phyloP scores from a whole-genome alignment of 1,139 yeast genomes.

The Arxiozyma bovina region DNA sequence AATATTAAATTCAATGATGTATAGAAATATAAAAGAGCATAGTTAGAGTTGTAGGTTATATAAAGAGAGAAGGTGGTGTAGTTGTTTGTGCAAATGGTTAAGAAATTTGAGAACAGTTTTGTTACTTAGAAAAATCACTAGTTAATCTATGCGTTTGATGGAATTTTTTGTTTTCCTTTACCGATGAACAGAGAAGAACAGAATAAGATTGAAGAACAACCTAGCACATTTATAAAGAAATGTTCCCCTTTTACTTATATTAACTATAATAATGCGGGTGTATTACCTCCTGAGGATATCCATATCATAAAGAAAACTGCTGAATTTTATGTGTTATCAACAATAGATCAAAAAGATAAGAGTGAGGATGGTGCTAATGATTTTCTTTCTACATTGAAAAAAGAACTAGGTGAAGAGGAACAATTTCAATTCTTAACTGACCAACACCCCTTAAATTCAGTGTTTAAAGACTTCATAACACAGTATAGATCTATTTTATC shows the following conservation, averaged over 20 bases:
- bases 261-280: constrained; percentile 38
- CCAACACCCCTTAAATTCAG: constrained; percentile 50
- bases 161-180: too few species aligned
- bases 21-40: too few species aligned
- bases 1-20: too few species aligned
- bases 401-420: constrained; percentile 35
- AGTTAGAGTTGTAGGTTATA: too few species aligned
- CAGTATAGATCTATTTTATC: constrained; percentile 41
- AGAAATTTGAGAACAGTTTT: too few species aligned
- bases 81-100: not conserved
- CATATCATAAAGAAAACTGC: constrained; percentile 70
- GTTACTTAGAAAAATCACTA: not conserved
- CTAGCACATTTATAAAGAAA: not conserved
- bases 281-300: constrained; percentile 52
- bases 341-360: not conserved
- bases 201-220: not conserved
- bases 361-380: constrained; percentile 40
- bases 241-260: constrained; percentile 37
- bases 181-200: not conserved
- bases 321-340: constrained; percentile 41
- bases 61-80: not conserved
- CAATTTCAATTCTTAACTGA: constrained; percentile 64
- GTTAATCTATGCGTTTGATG: not conserved
- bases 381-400: constrained; percentile 31
- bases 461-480: constrained; percentile 43